Conservation (phyloP, 176 grass and related monocot species). For the Cymbopogon citratus region DNA sequence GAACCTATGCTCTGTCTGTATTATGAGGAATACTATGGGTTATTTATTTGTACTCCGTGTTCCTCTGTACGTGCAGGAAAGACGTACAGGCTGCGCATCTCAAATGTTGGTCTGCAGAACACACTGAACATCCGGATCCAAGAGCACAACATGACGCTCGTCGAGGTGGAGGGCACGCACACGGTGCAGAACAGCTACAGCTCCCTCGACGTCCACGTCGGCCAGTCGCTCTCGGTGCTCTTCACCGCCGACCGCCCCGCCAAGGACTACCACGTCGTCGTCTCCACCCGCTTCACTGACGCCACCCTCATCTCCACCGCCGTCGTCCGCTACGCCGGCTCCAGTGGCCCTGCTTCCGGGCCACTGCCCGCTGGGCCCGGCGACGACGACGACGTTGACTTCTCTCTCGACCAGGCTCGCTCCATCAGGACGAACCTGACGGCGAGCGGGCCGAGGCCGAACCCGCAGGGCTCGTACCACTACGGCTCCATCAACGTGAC, state of each 20-base stretch:
- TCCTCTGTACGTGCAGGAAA: constrained; percentile 36
- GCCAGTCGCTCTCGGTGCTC: constrained; percentile 78
- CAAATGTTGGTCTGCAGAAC: constrained; percentile 67
- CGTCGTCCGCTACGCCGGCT: constrained; percentile 48
- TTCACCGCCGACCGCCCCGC: constrained; percentile 40
- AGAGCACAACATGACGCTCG: constrained; percentile 57
- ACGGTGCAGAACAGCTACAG: constrained; percentile 69
- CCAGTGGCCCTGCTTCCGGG: not conserved
- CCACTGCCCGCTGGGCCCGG: not conserved
- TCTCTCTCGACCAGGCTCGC: constrained; percentile 60
- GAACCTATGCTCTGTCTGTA: not conserved
- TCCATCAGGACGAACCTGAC: constrained; percentile 76
- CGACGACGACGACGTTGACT: constrained; percentile 31
- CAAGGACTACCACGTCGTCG: constrained; percentile 49
- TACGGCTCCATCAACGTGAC: constrained; percentile 81
- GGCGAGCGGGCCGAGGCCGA: constrained; percentile 82
- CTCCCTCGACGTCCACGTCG: constrained; percentile 68
- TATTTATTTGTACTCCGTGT: not conserved
- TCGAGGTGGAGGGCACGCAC: constrained; percentile 84
- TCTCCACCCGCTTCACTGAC: constrained; percentile 58
- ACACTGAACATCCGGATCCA: constrained; percentile 62
- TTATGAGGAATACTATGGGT: not conserved
- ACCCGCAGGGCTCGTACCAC: constrained; percentile 93
- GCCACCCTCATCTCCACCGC: constrained; percentile 40
- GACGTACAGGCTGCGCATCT: constrained; percentile 69